Evolutionary conservation across 768 basidiomycete species (phyloP).

Genomic region (Russula lepida): DNA sequence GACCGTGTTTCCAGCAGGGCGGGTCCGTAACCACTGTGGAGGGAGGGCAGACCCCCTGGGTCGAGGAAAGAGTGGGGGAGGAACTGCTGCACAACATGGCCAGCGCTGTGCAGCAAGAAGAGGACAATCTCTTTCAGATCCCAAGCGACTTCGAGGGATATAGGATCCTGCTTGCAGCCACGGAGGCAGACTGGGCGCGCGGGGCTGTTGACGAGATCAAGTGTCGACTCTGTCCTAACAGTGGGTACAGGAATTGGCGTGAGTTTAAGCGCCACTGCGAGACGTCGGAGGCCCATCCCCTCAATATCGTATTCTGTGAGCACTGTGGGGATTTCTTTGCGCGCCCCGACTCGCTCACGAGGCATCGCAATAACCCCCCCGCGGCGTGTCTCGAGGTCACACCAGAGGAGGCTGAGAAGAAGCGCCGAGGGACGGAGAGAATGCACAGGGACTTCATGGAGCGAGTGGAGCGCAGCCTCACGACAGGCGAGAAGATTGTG

Average conservation of each 20-base stretch:
- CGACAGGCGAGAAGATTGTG: background rate
- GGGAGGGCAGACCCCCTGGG: background rate
- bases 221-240: background rate
- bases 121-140: background rate
- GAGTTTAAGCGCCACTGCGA: background rate
- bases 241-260: background rate
- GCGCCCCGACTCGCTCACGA: background rate
- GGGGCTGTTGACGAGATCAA: background rate
- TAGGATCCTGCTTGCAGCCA: background rate
- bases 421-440: background rate
- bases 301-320: background rate
- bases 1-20: constrained; percentile 1
- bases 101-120: background rate
- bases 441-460: background rate
- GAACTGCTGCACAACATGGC: background rate
- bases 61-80: background rate
- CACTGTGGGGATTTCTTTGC: constrained; percentile 1
- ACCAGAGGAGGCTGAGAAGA: background rate
- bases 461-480: background rate
- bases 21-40: background rate
- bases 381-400: background rate
- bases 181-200: background rate
- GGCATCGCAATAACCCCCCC: too few species aligned
- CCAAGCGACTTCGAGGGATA: background rate
- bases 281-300: background rate